Conservation (phyloP, 495 filamentous ascomycete genomes). For the Xylona heveae region DNA sequence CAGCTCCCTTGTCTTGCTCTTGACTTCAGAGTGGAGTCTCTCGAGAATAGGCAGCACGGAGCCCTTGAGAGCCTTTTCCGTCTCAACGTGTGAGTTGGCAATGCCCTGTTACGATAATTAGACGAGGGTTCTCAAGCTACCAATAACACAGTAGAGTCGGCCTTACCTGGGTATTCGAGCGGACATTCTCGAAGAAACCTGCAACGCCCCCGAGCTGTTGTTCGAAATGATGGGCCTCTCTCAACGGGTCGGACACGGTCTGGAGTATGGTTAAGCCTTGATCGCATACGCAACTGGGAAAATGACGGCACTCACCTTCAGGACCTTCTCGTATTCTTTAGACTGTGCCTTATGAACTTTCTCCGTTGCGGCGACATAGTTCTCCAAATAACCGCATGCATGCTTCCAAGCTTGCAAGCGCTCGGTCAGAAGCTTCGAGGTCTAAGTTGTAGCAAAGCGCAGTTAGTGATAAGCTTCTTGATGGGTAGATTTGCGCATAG, state of each 20-base stretch:
- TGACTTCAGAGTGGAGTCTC: slow-evolving; percentile 85
- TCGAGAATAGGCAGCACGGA: slow-evolving; percentile 72
- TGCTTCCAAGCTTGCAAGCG: slow-evolving; percentile 91
- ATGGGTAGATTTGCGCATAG: no score
- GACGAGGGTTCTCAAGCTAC: no score
- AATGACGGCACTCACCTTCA: slow-evolving; percentile 39
- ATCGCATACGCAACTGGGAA: slow-evolving; percentile 1
- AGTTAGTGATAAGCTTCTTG: slow-evolving; percentile 11
- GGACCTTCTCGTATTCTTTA: slow-evolving; percentile 86
- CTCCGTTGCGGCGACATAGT: slow-evolving; percentile 65
- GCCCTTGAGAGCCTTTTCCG: slow-evolving; percentile 67
- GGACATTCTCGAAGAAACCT: slow-evolving; percentile 80
- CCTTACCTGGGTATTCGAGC: slow-evolving; percentile 64
- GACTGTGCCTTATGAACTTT: slow-evolving; percentile 65
- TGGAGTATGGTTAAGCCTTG: slow-evolving; percentile 10
- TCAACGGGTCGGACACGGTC: slow-evolving; percentile 71
- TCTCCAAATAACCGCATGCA: slow-evolving; percentile 71
- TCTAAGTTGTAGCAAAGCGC: slow-evolving; percentile 21
- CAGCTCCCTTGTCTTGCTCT: slow-evolving; percentile 81
- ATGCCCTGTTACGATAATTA: slow-evolving; percentile 31
- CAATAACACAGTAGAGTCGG: no score
- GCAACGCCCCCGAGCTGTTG: slow-evolving; percentile 66
- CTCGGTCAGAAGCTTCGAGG: slow-evolving; percentile 58
- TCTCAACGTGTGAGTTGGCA: slow-evolving; percentile 67
- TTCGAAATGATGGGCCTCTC: slow-evolving; percentile 78